Base-by-base conservation (phyloP, 495 filamentous ascomycete species). In the Oleoguttula mirabilis region DNA sequence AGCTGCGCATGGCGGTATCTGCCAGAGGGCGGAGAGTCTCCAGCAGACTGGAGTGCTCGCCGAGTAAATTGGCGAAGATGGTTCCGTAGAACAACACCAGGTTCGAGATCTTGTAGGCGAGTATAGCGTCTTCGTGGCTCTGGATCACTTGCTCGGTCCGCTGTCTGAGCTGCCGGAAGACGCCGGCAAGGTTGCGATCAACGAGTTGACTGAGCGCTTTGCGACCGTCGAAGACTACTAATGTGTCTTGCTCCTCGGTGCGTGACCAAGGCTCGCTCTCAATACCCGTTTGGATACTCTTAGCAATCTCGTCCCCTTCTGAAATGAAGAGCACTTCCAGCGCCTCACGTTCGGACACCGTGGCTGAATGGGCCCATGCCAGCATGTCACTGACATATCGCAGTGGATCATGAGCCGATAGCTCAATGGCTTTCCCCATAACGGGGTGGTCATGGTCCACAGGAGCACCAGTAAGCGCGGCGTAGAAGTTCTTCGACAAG, bases 301-400 rank as follows among this genome's bases (percentile, higher is more conserved):
- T 81, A 25, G 80, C 83, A 47, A 94, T 82, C 49, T 94, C 84
- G 43, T 90, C 83, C n/a, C 84, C 88, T 40, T 94, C 87, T 1
- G 80, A 77, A 24, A 94, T 79, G 56, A 96, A 96, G 3, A 99
- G 64, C 3, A 82, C 77, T 55, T 95, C 90, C 14, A 99, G 68
- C 2, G 88, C 84, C 60, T 99, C 90, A 32, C 84, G 73, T 60
- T 99, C 90, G 15, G 87, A 88, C 0, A 96, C 90, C 0, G 88
- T 76, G 4, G 87, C 80, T 0, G 92, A 95, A 56, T 99, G 90
- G 2, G 79, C 76, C 90, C 90, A 99, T 4, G 90, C 90, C 12
- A 96, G 72, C 88, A 99, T 96, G 57, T 99, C 90, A 16, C 90
- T 88, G 15, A 93, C 78, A 55, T 96, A 99, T 24, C 90, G 72